These are phyloP conservation scores for Lactifluus pinguis DNA, from an alignment of 768 basidiomycete species.

Conservation along the genomic window DNA sequence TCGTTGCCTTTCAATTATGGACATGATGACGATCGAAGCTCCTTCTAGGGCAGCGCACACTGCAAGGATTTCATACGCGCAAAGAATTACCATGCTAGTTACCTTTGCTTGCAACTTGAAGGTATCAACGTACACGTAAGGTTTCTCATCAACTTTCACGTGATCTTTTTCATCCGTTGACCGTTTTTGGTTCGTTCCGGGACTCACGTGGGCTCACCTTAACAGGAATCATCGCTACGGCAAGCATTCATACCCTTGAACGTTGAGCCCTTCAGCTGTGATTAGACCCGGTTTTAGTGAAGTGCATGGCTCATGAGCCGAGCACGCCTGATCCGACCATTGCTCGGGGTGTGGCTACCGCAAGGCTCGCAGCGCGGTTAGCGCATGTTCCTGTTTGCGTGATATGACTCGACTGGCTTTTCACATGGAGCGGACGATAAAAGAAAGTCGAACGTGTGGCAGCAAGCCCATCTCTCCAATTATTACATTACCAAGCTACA, in stretches of 20 bases:
- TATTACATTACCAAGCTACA: background rate
- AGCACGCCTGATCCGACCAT: constrained; percentile 12
- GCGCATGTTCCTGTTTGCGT: constrained; percentile 5
- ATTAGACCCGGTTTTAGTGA: background rate
- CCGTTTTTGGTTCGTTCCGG: no score
- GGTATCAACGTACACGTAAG: no score
- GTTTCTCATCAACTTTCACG: no score
- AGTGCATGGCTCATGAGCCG: constrained; percentile 2
- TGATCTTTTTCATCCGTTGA: no score
- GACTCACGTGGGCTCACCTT: no score
- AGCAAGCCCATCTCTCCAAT: background rate
- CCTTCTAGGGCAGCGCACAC: no score
- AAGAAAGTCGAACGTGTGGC: background rate
- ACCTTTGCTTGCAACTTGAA: no score
- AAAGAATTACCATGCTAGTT: no score
- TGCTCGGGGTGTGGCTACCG: constrained; percentile 6
- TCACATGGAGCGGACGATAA: background rate
- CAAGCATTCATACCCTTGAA: background rate
- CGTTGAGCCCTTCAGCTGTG: background rate
- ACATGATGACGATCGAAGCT: no score
- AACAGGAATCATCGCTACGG: no score
- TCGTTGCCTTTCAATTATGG: no score
- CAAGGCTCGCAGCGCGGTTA: constrained; percentile 2
- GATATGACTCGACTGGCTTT: constrained; percentile 1
- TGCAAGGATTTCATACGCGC: no score